Conservation (phyloP, 73 alveolate species). For the Paramecium bursaria region DNA sequence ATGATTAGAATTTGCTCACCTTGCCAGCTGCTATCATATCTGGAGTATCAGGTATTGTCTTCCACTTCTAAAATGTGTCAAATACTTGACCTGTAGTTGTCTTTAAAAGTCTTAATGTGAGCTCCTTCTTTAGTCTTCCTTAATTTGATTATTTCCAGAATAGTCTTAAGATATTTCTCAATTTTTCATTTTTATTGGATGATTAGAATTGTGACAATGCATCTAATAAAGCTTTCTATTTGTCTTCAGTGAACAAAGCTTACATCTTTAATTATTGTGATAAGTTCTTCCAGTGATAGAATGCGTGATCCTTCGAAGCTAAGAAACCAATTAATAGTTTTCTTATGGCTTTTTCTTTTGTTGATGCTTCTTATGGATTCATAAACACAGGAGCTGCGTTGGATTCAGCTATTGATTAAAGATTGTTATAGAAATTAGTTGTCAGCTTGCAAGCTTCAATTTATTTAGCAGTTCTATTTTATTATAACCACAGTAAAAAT, state of each 20-base stretch:
- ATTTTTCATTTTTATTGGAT: neutral
- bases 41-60: neutral
- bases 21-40: neutral
- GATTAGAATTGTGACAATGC: neutral
- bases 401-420: neutral
- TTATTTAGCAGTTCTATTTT: neutral
- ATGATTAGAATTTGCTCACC: neutral
- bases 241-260: too few species aligned
- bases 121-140: neutral
- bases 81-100: constrained; percentile 10
- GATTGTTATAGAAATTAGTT: neutral
- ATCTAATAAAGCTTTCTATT: neutral
- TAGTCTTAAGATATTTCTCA: constrained; percentile 24
- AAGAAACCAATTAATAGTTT: constrained; percentile 1
- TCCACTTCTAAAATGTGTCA: constrained; percentile 23
- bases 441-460: neutral
- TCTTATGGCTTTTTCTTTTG: neutral
- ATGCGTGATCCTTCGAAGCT: constrained; percentile 19
- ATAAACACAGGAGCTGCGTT: neutral
- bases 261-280: too few species aligned
- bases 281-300: too few species aligned
- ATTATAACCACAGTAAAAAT: constrained; percentile 26
- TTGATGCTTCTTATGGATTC: neutral
- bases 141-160: neutral
- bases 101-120: neutral